Evolutionary conservation across 1,284 basidiomycete genomes (phyloP), one percentile per base, ranked within the genome.

Genomic region (Tilletia indica): DNA sequence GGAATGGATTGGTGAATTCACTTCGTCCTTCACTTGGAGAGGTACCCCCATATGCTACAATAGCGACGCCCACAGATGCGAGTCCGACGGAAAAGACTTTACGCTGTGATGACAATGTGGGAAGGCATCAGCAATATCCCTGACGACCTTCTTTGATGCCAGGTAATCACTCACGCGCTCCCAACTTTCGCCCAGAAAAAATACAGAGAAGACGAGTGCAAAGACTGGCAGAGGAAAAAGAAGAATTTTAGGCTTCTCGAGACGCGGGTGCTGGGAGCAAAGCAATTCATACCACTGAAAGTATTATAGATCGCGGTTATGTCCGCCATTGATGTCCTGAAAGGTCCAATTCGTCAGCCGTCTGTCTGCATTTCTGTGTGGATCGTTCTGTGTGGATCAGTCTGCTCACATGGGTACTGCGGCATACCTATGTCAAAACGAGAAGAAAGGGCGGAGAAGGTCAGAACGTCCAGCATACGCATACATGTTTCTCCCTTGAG

Each of bases 281-380:
- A 58, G 21, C 5, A 58, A 58, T 1, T 4, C 61, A 36, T 34
- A 64, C 61, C 61, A 39, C 61, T 64, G 51, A 82, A 83, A 2
- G 82, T 83, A 67, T 84, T 84, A 77, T 84, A 84, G 68, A 84
- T 82, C 47, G 82, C 76, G 0, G 82, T 84, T 67, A 84, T 81
- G 67, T 84, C 82, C 4, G 80, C 81, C 83, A 84, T 84, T 58
- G 76, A 77, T 16, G 83, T 84, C 71, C 61, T 64, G 61, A 19
- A 6, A 64, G 31, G 11, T 14, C 34, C 31, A 54, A 54, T 19
- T 11, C 16, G 42, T 45, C 3, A 45, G 42, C 42, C 14, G 42
- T 31, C 25, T 31, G 25, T 2, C 25, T 31, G 25, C 25, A 31
- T 31, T 31, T 31, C 0, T 45, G 42, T 14, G 6, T 14, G 14